Conservation (phyloP, 495 filamentous ascomycete species). For the Trichoderma asperelloides region DNA sequence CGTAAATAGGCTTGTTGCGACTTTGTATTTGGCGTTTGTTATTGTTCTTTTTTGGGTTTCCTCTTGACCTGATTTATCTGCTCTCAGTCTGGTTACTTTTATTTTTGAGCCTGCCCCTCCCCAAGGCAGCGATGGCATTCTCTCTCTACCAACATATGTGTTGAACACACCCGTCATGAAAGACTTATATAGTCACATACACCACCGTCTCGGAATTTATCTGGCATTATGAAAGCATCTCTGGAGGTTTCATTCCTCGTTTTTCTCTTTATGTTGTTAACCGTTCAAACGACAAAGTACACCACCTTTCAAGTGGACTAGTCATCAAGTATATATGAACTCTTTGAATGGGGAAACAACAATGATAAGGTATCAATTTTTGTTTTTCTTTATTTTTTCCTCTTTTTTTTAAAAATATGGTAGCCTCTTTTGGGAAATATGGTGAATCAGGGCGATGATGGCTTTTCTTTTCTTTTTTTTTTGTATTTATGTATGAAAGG, state of each 20-base stretch:
- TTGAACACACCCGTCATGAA: constrained; percentile 5
- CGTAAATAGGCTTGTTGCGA: not conserved
- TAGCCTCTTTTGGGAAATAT: not conserved
- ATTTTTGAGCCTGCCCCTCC: not conserved
- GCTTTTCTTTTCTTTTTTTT: not conserved
- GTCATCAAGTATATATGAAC: not conserved
- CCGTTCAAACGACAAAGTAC: constrained; percentile 4
- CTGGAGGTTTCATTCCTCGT: not conserved
- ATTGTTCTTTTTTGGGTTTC: not conserved
- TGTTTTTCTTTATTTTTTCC: no score
- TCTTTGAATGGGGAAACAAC: not conserved
- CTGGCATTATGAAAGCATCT: constrained; percentile 2
- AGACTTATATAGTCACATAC: not conserved
- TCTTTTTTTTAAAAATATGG: not conserved
- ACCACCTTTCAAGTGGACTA: not conserved
- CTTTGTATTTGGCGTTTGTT: not conserved
- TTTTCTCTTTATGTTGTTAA: constrained; percentile 7
- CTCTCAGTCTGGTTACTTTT: not conserved
- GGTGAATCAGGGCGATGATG: not conserved
- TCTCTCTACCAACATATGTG: not conserved
- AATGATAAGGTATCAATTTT: not conserved
- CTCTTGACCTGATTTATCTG: not conserved
- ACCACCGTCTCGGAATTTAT: not conserved
- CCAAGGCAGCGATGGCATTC: not conserved
- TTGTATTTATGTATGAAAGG: not conserved